Evolutionary conservation across 2,329 filamentous ascomycete genomes (phyloP).

Genomic region (Gaeumannomyces sp.): DNA sequence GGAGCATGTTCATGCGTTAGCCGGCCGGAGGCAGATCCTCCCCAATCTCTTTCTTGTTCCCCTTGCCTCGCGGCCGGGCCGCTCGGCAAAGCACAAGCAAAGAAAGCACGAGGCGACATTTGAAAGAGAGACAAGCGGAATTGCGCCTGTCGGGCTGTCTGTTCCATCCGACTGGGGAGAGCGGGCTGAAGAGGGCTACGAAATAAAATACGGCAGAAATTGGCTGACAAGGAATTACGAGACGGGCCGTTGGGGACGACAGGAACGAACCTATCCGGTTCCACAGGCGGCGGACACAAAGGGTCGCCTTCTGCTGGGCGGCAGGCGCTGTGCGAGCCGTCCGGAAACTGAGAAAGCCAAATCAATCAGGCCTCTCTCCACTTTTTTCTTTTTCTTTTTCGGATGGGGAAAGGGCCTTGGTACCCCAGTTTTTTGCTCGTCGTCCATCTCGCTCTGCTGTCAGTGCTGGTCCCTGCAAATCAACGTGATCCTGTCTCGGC

Average conservation of each 20-base stretch:
- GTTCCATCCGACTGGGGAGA: too few species aligned
- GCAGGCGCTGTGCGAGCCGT: too few species aligned
- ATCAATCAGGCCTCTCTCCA: neutral
- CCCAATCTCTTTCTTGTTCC: neutral
- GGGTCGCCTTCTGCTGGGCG: neutral
- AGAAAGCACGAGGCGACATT: too few species aligned
- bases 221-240: neutral
- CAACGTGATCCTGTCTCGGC: neutral
- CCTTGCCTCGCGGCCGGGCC: slow-evolving; percentile 1
- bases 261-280: neutral
- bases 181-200: neutral
- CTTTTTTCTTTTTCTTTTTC: neutral
- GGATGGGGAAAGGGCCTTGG: neutral
- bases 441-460: neutral
- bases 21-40: neutral
- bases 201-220: neutral
- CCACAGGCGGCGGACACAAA: neutral
- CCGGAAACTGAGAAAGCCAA: neutral
- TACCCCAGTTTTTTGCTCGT: neutral
- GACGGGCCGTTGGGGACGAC: neutral
- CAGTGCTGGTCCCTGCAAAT: neutral
- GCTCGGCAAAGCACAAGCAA: neutral
- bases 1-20: neutral
- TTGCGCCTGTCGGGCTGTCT: too few species aligned
- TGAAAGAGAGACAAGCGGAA: too few species aligned